These are phyloP conservation scores for Panicum virgatum DNA, from an alignment of 202 grass and related monocot genomes.

Conservation along the genomic window DNA sequence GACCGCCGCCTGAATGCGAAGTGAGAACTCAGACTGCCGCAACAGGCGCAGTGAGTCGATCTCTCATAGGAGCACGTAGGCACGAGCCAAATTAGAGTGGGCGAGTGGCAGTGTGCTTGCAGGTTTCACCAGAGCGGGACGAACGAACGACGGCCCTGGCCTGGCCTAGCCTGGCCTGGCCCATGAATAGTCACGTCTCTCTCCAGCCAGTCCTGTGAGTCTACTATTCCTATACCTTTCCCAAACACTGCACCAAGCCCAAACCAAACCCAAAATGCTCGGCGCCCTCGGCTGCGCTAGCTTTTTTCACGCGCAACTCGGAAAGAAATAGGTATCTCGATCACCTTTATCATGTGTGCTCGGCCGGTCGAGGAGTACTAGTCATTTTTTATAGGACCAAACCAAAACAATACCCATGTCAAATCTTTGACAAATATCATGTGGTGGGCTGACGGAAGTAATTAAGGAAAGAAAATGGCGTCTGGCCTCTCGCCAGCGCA, in stretches of 20 bases:
- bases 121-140: conserved; percentile 1
- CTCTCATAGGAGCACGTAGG: not conserved
- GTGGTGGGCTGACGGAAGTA: too few species aligned
- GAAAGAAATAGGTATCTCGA: too few species aligned
- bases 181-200: conserved; percentile 19
- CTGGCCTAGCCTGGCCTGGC: not conserved
- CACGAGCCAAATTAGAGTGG: conserved; percentile 2
- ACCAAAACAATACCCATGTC: too few species aligned
- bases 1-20: not conserved
- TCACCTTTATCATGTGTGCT: too few species aligned
- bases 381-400: too few species aligned
- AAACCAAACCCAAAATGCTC: conserved; percentile 15
- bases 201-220: not conserved
- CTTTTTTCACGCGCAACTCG: too few species aligned
- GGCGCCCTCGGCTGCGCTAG: not conserved
- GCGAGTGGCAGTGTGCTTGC: not conserved
- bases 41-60: not conserved
- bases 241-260: not conserved
- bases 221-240: not conserved
- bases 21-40: not conserved
- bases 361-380: too few species aligned
- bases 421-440: too few species aligned
- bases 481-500: too few species aligned
- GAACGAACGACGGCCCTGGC: too few species aligned
- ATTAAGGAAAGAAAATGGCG: too few species aligned